A percentile compares a stretch with the other conserved stretches of the same genome.
phyloP scores from a whole-genome alignment of 2,329 filamentous ascomycete genomes.

The Talaromyces islandicus region DNA sequence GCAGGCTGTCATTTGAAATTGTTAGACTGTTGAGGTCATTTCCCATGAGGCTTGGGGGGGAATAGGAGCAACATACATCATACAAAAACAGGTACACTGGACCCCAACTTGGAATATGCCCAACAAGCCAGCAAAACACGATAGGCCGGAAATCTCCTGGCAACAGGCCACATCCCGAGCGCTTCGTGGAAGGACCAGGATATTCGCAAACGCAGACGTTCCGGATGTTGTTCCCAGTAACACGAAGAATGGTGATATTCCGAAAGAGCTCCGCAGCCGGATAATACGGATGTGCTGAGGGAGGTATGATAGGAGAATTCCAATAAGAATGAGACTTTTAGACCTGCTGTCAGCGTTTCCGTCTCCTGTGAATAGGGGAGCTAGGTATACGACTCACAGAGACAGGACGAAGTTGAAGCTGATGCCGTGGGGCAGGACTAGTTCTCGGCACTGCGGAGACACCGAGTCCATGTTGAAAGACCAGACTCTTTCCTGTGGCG shows the following conservation, averaged over 20 bases:
- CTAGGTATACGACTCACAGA: slow-evolving; percentile 36
- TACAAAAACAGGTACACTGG: slow-evolving; percentile 86
- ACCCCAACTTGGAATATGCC: slow-evolving; percentile 87
- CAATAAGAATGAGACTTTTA: slow-evolving; percentile 66
- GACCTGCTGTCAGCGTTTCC: not conserved
- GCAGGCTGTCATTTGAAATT: slow-evolving; percentile 52
- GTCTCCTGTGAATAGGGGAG: not conserved
- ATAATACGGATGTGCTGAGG: slow-evolving; percentile 94
- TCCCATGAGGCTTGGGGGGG: not conserved
- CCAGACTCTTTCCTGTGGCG: not conserved
- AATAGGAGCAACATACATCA: slow-evolving; percentile 59
- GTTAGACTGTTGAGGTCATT: not conserved
- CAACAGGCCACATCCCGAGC: slow-evolving; percentile 82
- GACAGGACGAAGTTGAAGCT: slow-evolving; percentile 51
- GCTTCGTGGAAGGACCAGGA: slow-evolving; percentile 78
- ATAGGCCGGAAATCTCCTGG: slow-evolving; percentile 68
- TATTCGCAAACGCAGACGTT: slow-evolving; percentile 85
- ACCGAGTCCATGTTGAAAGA: slow-evolving; percentile 18
- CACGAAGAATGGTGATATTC: slow-evolving; percentile 92
- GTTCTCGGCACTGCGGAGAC: slow-evolving; percentile 42
- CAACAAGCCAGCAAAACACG: slow-evolving; percentile 78
- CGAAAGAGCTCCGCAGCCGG: slow-evolving; percentile 75
- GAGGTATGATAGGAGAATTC: slow-evolving; percentile 86
- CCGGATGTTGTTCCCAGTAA: slow-evolving; percentile 88
- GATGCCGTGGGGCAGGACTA: slow-evolving; percentile 45